Conservation (phyloP, 208 protist species). For the Leishmania martiniquensis region DNA sequence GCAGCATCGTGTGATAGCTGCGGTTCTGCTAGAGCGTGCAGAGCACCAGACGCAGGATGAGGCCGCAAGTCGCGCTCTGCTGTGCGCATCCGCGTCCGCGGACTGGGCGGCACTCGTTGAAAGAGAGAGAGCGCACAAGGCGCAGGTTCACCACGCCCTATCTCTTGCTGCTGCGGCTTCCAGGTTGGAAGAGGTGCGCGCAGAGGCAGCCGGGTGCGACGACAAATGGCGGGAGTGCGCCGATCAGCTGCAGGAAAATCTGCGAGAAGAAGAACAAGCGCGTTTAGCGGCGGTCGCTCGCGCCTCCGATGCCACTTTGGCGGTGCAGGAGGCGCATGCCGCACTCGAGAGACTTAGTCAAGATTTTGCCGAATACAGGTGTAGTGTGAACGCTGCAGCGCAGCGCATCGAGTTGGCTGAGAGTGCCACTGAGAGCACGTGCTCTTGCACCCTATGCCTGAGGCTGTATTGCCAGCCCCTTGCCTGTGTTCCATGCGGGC, state of each 20-base stretch:
- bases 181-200: background rate
- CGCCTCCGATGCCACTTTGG: conserved; percentile 4
- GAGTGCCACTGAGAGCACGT: conserved; percentile 77
- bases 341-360: conserved; percentile 1
- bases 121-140: background rate
- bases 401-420: conserved; percentile 69
- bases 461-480: conserved; percentile 56
- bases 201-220: background rate
- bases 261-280: conserved; percentile 4
- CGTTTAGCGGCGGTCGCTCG: background rate
- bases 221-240: background rate
- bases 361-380: conserved; percentile 20
- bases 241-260: background rate
- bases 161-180: background rate
- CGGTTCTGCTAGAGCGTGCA: background rate
- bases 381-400: conserved; percentile 38
- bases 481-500: conserved; percentile 87
- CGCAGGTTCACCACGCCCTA: background rate
- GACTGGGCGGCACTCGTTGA: background rate
- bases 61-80: background rate
- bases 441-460: conserved; percentile 74
- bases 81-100: background rate
- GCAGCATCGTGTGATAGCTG: background rate
- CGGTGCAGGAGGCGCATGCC: conserved; percentile 9
- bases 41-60: background rate